Base-by-base conservation (phyloP, 139 green algal species). In the Chlamydomonas eustigma region DNA sequence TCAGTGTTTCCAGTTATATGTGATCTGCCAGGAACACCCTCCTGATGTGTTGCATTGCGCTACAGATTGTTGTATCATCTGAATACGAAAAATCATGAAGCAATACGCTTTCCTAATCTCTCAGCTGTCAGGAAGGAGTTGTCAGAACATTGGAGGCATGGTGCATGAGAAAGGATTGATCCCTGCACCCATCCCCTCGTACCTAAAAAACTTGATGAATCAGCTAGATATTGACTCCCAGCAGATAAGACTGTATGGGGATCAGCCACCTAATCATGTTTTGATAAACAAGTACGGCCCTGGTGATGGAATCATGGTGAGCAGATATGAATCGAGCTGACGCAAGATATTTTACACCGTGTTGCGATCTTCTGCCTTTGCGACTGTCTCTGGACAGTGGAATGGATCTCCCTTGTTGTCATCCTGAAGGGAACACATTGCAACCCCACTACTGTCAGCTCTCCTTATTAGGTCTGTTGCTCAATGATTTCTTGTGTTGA, bases 221-320 rank as follows among this genome's bases (percentile, higher is more conserved):
- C 78, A 77, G 5, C 35, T 93, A 39, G 32, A 75, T 24, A 35
- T 68, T 0, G 51, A 84, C 33, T 82, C 74, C 4, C 18, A 3
- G 0, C 50, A 81, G 68, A 50, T n/a, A 34, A 30, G 71, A 37
- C 51, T 84, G 75, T 88, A 78, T 64, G 82, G 73, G 6, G 78
- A 77, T 1, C 24, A 33, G 2, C 35, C 52, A 0, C 74, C 89
- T 25, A 93, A 93, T 52, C 87, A 93, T 39, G 87, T 93, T 39
- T 81, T 93, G 0, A 75, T 93, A 30, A 93, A 93, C 51, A 71
- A 70, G 0, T 93, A 93, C 76, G 8, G 64, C 18, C 81, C 87
- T 4, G 89, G 89, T 0, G 77, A 89, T n/a, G 89, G 89, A 50
- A 93, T 93, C 50, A 76, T 91, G 84, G 84, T 67, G 37, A 50